These are phyloP conservation scores for Leishmania mexicana DNA, from an alignment of 208 protist genomes.

Conservation along the genomic window DNA sequence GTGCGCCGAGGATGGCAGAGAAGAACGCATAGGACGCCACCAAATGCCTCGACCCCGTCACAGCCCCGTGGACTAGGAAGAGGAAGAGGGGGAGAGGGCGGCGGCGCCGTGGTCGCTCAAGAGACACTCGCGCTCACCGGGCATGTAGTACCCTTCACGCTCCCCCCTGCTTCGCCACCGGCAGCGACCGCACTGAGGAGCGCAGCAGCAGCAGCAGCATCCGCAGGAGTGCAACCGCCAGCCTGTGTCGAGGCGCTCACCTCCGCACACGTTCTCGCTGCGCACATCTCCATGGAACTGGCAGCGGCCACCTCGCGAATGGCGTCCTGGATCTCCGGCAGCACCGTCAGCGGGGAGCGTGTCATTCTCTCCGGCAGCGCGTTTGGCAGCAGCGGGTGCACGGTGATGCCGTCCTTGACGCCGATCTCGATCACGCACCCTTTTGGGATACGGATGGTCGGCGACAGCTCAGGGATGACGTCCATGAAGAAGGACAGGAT, in stretches of 20 bases:
- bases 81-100: neutral
- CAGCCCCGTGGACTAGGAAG: neutral
- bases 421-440: conserved; percentile 82
- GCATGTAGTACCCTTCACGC: neutral
- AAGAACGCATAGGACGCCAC: neutral
- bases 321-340: conserved; percentile 30
- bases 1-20: neutral
- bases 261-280: neutral
- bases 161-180: neutral
- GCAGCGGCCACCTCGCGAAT: conserved; percentile 16
- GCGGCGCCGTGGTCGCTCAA: neutral
- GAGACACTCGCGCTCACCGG: neutral
- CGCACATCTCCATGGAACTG: neutral
- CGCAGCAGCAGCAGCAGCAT: neutral
- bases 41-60: neutral
- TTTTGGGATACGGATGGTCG: conserved; percentile 60
- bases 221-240: neutral
- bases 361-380: conserved; percentile 31
- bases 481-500: conserved; percentile 80
- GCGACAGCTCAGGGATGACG: conserved; percentile 76
- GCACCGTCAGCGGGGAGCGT: conserved; percentile 23
- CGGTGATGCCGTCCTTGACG: conserved; percentile 71
- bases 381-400: conserved; percentile 67
- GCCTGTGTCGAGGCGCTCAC: neutral
- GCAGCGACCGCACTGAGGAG: neutral